A percentile compares a stretch with the other conserved stretches of the same genome.
Evolutionary conservation across 1,139 yeast species (phyloP).

Genomic region (Spathaspora sp.): DNA sequence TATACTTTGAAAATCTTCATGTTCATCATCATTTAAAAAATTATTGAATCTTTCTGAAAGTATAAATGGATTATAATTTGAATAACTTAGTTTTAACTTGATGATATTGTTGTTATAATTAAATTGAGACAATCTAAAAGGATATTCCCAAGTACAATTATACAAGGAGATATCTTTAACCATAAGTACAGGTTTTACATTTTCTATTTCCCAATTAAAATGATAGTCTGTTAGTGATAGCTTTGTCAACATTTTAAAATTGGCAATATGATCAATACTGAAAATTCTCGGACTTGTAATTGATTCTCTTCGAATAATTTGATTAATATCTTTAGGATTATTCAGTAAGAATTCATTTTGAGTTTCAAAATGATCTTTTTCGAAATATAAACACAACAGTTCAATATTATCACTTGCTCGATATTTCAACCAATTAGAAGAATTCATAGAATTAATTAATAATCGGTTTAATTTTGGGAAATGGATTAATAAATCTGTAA

Average conservation of each 20-base stretch:
- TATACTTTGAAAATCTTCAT: slow-evolving; percentile 21
- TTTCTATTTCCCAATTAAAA: slow-evolving; percentile 28
- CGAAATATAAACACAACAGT: slow-evolving; percentile 28
- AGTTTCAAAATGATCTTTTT: slow-evolving; percentile 23
- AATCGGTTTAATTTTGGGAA: slow-evolving; percentile 25
- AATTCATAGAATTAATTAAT: slow-evolving; percentile 32
- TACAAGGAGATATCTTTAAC: slow-evolving; percentile 19
- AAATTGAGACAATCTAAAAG: slow-evolving; percentile 36
- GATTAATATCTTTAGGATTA: slow-evolving; percentile 20
- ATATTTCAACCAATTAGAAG: slow-evolving; percentile 46
- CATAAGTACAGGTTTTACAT: slow-evolving; percentile 8
- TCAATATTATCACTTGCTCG: slow-evolving; percentile 20
- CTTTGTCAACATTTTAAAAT: slow-evolving; percentile 20
- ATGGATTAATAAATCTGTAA: slow-evolving; percentile 19
- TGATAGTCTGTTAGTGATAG: slow-evolving; percentile 31
- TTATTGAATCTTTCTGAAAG: slow-evolving; percentile 38
- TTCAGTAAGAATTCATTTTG: slow-evolving; percentile 12
- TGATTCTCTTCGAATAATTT: slow-evolving; percentile 6
- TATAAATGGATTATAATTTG: slow-evolving; percentile 30
- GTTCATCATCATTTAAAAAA: slow-evolving; percentile 23
- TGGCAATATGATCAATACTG: slow-evolving; percentile 30
- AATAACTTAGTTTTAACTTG: slow-evolving; percentile 25
- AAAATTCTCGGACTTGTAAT: slow-evolving; percentile 28
- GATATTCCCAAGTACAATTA: slow-evolving; percentile 48
- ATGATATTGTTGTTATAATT: slow-evolving; percentile 24